Evolutionary conservation across 208 protist species (phyloP), one percentile per base, ranked within the genome.

Genomic region (Leishmania aethiopica): DNA sequence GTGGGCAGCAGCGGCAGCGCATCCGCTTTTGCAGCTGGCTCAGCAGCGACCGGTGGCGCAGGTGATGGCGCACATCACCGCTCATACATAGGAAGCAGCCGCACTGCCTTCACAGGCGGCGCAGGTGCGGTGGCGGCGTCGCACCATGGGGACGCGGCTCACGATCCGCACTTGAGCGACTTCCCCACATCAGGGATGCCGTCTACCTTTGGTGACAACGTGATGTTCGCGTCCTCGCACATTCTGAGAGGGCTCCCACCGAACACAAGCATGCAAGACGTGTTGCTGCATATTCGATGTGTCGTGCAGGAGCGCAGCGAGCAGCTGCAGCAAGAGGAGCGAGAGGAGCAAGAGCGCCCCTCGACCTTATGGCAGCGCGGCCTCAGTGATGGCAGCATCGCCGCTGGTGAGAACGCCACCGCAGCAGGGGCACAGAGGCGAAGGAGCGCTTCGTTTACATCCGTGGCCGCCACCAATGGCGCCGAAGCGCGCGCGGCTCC

Each of bases 251-350:
- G 89, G 0, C 82, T 95, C 7, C 86, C 86, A 7, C 81, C 77
- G 11, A 95, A 90, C 77, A 85, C 91, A 25, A 86, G 74, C 62
- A 94, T 83, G 11, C 91, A 95, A 47, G 89, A 88, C 8, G 86
- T 95, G 17, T 59, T 97, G 67, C 81, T 78, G 15, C 89, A 96
- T 79, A 81, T 97, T 76, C 70, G 86, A 8, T 51, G 80, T 8
- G 69, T 95, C 55, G 83, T 96, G 17, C 84, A 90, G 74, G 60
- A 84, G 15, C 84, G 83, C 6, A 60, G 53, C 66, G 78, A 51
- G 6, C 69, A 82, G 77, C 67, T 87, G 79, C 77, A 78, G 51
- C 71, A 72, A 53, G 70, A 80, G n/a, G 80, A 81, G 69, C 69
- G 60, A 22, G 59, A 86, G 57, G 32, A 64, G 57, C 49, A 78